Conservation (phyloP, 371 early-diverging fungal genomes). For the Apophysomyces ossiformis region DNA sequence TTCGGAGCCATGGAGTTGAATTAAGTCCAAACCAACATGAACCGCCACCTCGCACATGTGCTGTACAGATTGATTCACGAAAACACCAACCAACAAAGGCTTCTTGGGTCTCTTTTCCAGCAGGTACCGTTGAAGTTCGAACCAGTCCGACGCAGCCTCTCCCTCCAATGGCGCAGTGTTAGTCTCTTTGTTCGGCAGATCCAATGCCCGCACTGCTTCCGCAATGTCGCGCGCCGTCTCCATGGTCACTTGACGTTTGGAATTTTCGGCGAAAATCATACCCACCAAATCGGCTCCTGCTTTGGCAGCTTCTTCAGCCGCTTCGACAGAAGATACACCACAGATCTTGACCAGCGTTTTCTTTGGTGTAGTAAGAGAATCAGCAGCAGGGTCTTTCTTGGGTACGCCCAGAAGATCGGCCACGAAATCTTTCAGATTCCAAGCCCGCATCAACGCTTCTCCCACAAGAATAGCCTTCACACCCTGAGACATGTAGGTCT, state of each 20-base stretch:
- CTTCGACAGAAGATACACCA: conserved; percentile 82
- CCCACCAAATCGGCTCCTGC: conserved; percentile 90
- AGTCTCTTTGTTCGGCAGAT: conserved; percentile 10
- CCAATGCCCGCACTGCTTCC: conserved; percentile 56
- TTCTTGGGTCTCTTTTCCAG: conserved; percentile 54
- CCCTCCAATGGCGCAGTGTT: conserved; percentile 3
- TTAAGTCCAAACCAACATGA: conserved; percentile 78
- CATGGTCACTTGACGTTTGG: conserved; percentile 64
- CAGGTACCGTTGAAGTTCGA: conserved; percentile 52
- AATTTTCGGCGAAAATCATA: conserved; percentile 84
- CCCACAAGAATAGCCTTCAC: conserved; percentile 92
- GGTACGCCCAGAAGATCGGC: conserved; percentile 60
- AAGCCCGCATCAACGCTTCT: conserved; percentile 92
- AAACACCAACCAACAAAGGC: conserved; percentile 93
- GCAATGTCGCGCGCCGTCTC: conserved; percentile 71
- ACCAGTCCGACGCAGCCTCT: conserved; percentile 55
- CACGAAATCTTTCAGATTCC: conserved; percentile 78
- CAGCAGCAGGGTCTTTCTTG: conserved; percentile 36
- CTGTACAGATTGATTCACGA: conserved; percentile 82
- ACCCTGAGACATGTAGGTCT: conserved; percentile 72
- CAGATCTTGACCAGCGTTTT: conserved; percentile 86
- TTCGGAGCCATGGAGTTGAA: conserved; percentile 94
- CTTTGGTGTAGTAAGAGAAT: conserved; percentile 2
- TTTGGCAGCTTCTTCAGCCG: conserved; percentile 79
- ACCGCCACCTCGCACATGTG: conserved; percentile 73